Conservation (phyloP, 176 grass and related monocot genomes). For the Bothriochloa decipiens region DNA sequence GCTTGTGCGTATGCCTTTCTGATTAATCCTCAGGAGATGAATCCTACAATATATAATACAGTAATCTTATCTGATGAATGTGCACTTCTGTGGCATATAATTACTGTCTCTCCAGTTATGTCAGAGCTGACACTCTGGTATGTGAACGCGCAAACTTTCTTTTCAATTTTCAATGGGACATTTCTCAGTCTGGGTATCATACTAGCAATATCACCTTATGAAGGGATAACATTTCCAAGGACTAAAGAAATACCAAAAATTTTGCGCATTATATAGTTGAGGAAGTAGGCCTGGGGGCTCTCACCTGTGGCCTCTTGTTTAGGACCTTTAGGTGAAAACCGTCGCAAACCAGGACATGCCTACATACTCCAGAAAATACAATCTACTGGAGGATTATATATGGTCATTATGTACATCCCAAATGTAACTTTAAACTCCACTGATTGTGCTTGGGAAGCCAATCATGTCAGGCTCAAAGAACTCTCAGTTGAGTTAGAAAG, state of each 20-base stretch:
- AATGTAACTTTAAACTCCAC: slow-evolving; percentile 18
- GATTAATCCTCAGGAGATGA: neutral
- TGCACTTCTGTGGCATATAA: too few species aligned
- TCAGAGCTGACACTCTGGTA: neutral
- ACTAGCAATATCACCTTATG: slow-evolving; percentile 4
- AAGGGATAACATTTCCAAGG: neutral
- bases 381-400: slow-evolving; percentile 45
- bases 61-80: too few species aligned
- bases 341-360: too few species aligned
- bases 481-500: slow-evolving; percentile 85
- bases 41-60: neutral
- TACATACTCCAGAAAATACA: neutral
- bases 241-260: too few species aligned
- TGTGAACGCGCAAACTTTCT: neutral
- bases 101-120: neutral
- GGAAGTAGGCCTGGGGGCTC: too few species aligned
- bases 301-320: too few species aligned
- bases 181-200: slow-evolving; percentile 36
- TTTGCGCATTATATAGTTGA: too few species aligned
- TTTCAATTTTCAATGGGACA: neutral
- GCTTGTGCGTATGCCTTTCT: too few species aligned
- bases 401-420: slow-evolving; percentile 49
- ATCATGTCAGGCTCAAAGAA: slow-evolving; percentile 55
- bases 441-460: slow-evolving; percentile 19
- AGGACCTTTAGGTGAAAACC: too few species aligned